Evolutionary conservation across 805 yeast genomes (phyloP), one percentile per base, ranked within the genome.

Genomic region (Lipomyces starkeyi): DNA sequence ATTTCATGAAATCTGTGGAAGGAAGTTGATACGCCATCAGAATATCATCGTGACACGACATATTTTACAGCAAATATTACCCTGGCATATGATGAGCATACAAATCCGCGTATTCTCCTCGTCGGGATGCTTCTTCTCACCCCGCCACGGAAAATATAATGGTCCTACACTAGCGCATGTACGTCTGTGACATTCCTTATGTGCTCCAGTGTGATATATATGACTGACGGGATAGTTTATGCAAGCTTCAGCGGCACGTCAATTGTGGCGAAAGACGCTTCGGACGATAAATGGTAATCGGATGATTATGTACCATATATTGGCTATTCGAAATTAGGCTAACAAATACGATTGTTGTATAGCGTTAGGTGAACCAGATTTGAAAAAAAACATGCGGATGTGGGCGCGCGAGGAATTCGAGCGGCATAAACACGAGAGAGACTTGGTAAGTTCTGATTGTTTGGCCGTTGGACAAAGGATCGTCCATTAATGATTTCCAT

Each of bases 381-480:
- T 65, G 25, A 40, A 63, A 27, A 47, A 29, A 25, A 64, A 62
- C 13, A 58, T 66, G 64, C 29, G 58, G 17, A 11, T 4, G 9
- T 66, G 66, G 66, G 69, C 69, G 27, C 37, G 66, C 22, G 54
- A 47, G 20, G 66, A 66, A 52, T 66, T 66, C 47, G 62, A 63
- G 17, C 25, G 55, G 29, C 69, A 66, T 35, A 32, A 57, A 37
- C 34, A 59, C 47, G 66, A 66, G 57, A 60, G 61, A 58, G 69
- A 66, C 37, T n/a, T 66, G 47, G 69, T 66, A 56, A 11, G 68
- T 49, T 8, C 29, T 43, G 25, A 13, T 17, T 53, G 29, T 22
- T 47, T 22, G 20, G 11, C 8, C 37, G 22, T 3, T n/a, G 3
- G 5, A 35, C 14, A 14, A 2, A 22, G 22, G 17, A 37, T 37